Conservation (phyloP, 495 filamentous ascomycete genomes). For the Amniculicola lignicola region DNA sequence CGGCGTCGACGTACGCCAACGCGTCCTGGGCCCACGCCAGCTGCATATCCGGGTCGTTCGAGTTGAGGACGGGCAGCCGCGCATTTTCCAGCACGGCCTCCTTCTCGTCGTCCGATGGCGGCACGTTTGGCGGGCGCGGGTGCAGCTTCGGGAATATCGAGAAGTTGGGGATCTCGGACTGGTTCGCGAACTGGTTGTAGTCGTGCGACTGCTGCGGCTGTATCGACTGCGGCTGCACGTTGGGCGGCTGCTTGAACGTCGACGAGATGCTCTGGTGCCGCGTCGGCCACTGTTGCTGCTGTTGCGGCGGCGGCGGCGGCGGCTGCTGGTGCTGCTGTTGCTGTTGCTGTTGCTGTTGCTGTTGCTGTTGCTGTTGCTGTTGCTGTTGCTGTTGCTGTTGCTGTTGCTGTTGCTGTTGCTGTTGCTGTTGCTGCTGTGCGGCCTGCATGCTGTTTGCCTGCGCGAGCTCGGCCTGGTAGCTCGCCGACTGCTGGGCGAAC, state of each 20-base stretch:
- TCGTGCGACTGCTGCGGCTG: conserved; percentile 42
- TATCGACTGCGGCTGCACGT: conserved; percentile 26
- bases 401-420: neutral
- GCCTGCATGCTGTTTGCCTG: neutral
- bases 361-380: neutral
- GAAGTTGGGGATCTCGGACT: conserved; percentile 60
- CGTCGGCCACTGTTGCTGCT: conserved; percentile 17
- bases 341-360: neutral
- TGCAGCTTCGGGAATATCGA: conserved; percentile 86
- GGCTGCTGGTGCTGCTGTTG: conserved; percentile 19
- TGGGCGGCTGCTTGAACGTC: conserved; percentile 32
- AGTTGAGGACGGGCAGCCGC: conserved; percentile 78
- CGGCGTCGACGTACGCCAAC: conserved; percentile 81
- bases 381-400: neutral
- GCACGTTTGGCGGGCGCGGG: conserved; percentile 81
- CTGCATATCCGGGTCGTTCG: conserved; percentile 95
- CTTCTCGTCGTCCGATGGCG: conserved; percentile 90
- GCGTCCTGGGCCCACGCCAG: conserved; percentile 94
- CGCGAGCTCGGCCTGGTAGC: too few species aligned
- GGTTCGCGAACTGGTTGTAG: conserved; percentile 27
- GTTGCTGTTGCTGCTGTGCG: neutral
- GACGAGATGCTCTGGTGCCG: conserved; percentile 32
- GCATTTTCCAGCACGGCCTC: conserved; percentile 82
- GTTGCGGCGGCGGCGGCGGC: conserved; percentile 1
- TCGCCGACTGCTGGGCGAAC: too few species aligned